Conservation (phyloP, 352 stramenopile species). For the Phytophthora pisi region DNA sequence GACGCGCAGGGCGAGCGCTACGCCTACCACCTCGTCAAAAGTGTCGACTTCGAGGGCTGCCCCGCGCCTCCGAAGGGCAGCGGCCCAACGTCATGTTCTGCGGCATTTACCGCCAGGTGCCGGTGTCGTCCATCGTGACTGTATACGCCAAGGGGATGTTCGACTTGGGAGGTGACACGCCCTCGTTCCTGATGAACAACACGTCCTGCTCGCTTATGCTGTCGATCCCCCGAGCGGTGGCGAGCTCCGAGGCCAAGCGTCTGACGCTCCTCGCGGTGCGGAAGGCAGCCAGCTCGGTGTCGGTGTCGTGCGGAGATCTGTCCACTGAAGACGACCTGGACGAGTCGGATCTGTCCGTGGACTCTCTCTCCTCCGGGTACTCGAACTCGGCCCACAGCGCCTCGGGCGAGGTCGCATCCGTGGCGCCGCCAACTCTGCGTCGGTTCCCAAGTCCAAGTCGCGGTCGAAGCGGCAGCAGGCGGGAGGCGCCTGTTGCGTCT, state of each 20-base stretch:
- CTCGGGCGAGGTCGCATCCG: constrained; percentile 10
- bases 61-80: constrained; percentile 37
- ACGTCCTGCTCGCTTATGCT: constrained; percentile 50
- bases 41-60: constrained; percentile 50
- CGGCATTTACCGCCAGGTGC: constrained; percentile 59
- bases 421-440: constrained; percentile 10
- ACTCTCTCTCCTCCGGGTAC: constrained; percentile 6
- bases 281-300: neutral
- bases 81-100: constrained; percentile 58
- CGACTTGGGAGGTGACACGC: constrained; percentile 49
- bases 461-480: constrained; percentile 17
- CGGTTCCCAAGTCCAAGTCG: constrained; percentile 24
- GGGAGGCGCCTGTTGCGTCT: constrained; percentile 35
- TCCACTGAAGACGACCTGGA: constrained; percentile 25
- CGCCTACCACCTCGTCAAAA: constrained; percentile 59
- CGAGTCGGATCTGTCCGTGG: constrained; percentile 2
- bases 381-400: constrained; percentile 26
- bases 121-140: constrained; percentile 31
- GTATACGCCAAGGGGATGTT: constrained; percentile 66
- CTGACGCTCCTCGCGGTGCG: constrained; percentile 39
- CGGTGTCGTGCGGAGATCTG: constrained; percentile 14
- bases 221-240: constrained; percentile 32
- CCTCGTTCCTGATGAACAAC: constrained; percentile 50
- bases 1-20: constrained; percentile 46
- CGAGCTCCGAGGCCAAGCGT: constrained; percentile 50